These are phyloP conservation scores for Sporothrix variecibatus DNA, from an alignment of 2,329 filamentous ascomycete species.

Conservation along the genomic window DNA sequence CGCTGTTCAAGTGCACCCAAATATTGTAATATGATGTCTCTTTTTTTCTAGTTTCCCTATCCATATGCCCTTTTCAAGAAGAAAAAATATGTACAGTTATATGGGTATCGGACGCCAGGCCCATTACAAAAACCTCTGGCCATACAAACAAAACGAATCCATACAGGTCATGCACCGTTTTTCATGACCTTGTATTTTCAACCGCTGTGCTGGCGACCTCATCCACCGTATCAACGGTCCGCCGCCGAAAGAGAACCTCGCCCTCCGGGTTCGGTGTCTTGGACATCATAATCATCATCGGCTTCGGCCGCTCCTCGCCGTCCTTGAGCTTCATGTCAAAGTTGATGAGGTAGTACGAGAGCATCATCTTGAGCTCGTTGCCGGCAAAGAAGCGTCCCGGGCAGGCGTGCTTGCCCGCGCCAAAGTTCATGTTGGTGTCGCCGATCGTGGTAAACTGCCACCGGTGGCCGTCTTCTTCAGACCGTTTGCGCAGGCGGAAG, in stretches of 20 bases:
- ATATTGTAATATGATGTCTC: neutral
- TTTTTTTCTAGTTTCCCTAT: neutral
- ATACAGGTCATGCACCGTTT: neutral
- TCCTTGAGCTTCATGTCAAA: constrained; percentile 46
- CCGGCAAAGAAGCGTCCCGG: constrained; percentile 52
- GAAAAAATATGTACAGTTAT: constrained; percentile 12
- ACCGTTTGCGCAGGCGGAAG: constrained; percentile 46
- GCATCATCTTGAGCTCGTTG: constrained; percentile 49
- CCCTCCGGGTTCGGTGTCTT: constrained; percentile 45
- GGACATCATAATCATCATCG: constrained; percentile 47
- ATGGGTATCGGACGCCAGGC: constrained; percentile 19
- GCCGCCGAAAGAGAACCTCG: constrained; percentile 45
- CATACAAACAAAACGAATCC: neutral
- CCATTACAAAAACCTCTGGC: constrained; percentile 11
- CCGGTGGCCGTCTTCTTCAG: constrained; percentile 42
- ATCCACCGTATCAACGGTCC: constrained; percentile 31
- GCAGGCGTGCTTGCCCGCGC: constrained; percentile 51
- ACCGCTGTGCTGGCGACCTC: neutral
- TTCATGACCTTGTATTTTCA: neutral
- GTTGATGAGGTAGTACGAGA: constrained; percentile 46
- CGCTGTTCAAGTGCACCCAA: neutral
- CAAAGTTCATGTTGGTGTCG: constrained; percentile 50
- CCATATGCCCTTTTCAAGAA: neutral
- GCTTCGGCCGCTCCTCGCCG: constrained; percentile 44
- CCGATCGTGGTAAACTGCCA: constrained; percentile 48